Evolutionary conservation across 805 yeast genomes (phyloP).

Genomic region (Spathaspora boniae): DNA sequence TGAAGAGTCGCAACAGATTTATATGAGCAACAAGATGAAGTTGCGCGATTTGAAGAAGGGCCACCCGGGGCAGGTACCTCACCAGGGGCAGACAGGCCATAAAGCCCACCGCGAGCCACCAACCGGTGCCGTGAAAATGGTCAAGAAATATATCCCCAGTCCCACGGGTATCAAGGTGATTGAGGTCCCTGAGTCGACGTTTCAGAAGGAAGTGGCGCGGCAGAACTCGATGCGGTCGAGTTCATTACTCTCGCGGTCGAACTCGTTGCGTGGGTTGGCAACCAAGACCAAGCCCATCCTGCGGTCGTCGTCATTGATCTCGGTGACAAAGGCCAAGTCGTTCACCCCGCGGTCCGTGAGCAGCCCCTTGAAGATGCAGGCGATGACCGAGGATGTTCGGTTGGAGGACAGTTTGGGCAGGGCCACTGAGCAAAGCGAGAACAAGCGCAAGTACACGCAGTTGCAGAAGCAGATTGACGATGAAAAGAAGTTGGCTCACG

Average conservation of each 20-base stretch:
- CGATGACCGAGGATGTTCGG: slow-evolving; percentile 18
- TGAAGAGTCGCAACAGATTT: slow-evolving; percentile 18
- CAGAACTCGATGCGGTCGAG: slow-evolving; percentile 38
- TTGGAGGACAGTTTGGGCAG: slow-evolving; percentile 19
- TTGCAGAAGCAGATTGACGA: slow-evolving; percentile 34
- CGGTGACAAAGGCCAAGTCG: slow-evolving; percentile 8
- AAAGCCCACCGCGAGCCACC: neutral
- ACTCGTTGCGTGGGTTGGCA: slow-evolving; percentile 13
- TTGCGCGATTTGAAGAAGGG: slow-evolving; percentile 33
- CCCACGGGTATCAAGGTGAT: slow-evolving; percentile 66
- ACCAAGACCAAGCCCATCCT: slow-evolving; percentile 13
- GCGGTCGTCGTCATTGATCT: slow-evolving; percentile 22
- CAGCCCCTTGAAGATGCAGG: slow-evolving; percentile 9
- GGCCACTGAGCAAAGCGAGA: slow-evolving; percentile 21
- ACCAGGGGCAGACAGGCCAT: neutral
- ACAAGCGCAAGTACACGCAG: slow-evolving; percentile 23
- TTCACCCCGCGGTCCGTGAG: slow-evolving; percentile 5
- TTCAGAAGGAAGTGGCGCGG: slow-evolving; percentile 36
- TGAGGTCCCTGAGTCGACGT: slow-evolving; percentile 57
- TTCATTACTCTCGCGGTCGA: slow-evolving; percentile 21
- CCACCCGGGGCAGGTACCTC: slow-evolving; percentile 13
- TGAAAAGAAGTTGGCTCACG: slow-evolving; percentile 36
- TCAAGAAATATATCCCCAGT: slow-evolving; percentile 71
- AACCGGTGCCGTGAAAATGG: slow-evolving; percentile 35
- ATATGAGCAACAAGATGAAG: slow-evolving; percentile 29